Conservation (phyloP, 208 protist species). For the Trypanosoma congolense region DNA sequence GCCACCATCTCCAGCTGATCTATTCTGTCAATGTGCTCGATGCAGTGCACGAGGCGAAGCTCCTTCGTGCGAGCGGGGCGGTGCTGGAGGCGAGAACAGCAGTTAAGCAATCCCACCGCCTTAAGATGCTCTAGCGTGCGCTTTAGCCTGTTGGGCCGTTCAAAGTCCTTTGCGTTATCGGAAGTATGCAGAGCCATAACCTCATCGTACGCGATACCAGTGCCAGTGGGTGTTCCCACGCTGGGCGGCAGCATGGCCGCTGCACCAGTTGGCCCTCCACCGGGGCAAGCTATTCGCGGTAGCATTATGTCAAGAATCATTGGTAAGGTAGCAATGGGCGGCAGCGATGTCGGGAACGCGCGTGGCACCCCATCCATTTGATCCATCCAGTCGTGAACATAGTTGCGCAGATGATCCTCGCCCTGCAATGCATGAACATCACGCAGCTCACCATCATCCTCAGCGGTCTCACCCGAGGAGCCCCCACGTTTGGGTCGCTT, state of each 20-base stretch:
- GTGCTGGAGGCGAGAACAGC: slow-evolving; percentile 40
- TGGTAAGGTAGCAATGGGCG: slow-evolving; percentile 12
- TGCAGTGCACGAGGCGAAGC: slow-evolving; percentile 67
- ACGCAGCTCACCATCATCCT: neutral
- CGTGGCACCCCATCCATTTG: neutral
- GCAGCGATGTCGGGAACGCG: slow-evolving; percentile 5
- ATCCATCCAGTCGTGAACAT: slow-evolving; percentile 19
- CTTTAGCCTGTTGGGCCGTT: slow-evolving; percentile 65
- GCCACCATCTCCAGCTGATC: slow-evolving; percentile 60
- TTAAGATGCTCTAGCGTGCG: slow-evolving; percentile 60
- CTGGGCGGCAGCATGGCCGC: neutral
- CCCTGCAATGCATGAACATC: neutral
- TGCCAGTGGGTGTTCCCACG: slow-evolving; percentile 13
- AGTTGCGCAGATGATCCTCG: slow-evolving; percentile 7
- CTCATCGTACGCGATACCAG: slow-evolving; percentile 60
- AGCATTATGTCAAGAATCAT: slow-evolving; percentile 26
- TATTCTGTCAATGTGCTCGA: slow-evolving; percentile 63
- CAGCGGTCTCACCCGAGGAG: neutral
- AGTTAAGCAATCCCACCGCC: slow-evolving; percentile 42
- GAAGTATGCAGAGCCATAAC: slow-evolving; percentile 63
- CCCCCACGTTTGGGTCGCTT: no score
- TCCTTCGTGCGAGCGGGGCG: slow-evolving; percentile 58
- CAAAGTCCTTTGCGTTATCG: slow-evolving; percentile 47
- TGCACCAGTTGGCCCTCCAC: neutral
- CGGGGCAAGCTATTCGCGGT: neutral